Evolutionary conservation across 1,284 basidiomycete genomes (phyloP).

Genomic region (Trichosporon sp.): DNA sequence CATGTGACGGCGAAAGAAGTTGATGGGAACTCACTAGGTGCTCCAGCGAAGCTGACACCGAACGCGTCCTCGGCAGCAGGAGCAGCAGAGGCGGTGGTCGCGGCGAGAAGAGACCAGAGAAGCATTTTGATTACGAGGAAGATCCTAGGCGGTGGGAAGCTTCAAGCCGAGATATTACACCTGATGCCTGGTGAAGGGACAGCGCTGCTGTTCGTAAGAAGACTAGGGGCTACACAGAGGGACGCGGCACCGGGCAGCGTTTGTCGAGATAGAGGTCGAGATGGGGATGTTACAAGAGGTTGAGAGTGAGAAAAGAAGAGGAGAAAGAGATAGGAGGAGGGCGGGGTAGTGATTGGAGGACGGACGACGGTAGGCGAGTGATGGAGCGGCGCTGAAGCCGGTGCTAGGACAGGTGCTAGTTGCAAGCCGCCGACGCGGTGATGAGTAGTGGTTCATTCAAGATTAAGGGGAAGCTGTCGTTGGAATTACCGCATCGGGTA

Average conservation of each 20-base stretch:
- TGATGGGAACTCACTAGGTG: neutral
- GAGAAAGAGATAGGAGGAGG: neutral
- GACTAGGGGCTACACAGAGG: neutral
- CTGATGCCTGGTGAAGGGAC: neutral
- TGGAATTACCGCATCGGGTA: neutral
- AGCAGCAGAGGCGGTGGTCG: neutral
- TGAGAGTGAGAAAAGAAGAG: neutral
- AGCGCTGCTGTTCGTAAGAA: neutral
- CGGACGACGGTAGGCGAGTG: neutral
- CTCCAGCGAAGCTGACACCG: neutral
- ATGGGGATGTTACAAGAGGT: neutral
- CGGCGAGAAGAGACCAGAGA: neutral
- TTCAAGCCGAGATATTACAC: neutral
- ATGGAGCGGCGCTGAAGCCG: neutral
- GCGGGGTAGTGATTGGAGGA: neutral
- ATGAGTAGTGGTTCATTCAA: slow-evolving; percentile 3
- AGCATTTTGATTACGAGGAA: neutral
- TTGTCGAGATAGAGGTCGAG: neutral
- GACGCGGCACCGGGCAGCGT: neutral
- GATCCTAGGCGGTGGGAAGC: neutral
- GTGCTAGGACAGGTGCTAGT: neutral
- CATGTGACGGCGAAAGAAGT: neutral
- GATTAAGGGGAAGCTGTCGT: neutral
- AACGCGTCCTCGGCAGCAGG: neutral
- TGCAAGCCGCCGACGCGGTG: neutral